Evolutionary conservation across 768 basidiomycete genomes (phyloP), one percentile per base, ranked within the genome.

Genomic region (Strobilomyces dryophilus): DNA sequence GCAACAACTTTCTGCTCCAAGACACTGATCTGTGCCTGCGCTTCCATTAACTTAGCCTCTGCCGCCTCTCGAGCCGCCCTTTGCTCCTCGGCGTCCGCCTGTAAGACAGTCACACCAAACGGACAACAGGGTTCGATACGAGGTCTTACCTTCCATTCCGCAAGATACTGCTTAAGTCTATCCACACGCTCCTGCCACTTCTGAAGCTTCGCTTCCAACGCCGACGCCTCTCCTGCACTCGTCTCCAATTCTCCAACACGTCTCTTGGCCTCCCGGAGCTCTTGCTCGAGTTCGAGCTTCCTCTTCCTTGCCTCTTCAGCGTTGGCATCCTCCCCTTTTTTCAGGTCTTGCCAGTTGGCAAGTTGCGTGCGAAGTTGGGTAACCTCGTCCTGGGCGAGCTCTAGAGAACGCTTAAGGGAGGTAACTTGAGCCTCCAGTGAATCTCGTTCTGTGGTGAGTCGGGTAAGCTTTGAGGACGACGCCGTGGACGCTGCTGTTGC

Each of bases 301-400:
- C 74, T 71, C 62, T 81, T 83, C 39, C 82, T 76, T 47, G 77
- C 68, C 7, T 70, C 66, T 48, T 84, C 86, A 9, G 77, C 72
- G 31, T 86, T 82, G 17, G 73, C 78, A 11, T 77, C 82, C 44
- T 82, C 85, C 45, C 80, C 82, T 26, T 72, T 82, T 61, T 89
- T 89, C 17, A 88, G 66, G 26, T 67, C 76, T 61, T 86, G 76
- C 86, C 85, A 89, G 61, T 84, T 81, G 39, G 79, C 79, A 9
- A 90, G 70, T 59, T 91, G 88, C 15, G 78, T 76, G 46, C 79
- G 76, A 35, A 89, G 71, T 39, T 85, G 78, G 5, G 69, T 68
- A 45, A 77, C 79, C 10, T 76, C 75, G 7, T 81, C 79, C 54
- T 81, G 79, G 21, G 81, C 74, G 37, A 87, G 85, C 39, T 80